phyloP scores from a whole-genome alignment of 2,329 filamentous ascomycete species.

The Botryotinia globosa region DNA sequence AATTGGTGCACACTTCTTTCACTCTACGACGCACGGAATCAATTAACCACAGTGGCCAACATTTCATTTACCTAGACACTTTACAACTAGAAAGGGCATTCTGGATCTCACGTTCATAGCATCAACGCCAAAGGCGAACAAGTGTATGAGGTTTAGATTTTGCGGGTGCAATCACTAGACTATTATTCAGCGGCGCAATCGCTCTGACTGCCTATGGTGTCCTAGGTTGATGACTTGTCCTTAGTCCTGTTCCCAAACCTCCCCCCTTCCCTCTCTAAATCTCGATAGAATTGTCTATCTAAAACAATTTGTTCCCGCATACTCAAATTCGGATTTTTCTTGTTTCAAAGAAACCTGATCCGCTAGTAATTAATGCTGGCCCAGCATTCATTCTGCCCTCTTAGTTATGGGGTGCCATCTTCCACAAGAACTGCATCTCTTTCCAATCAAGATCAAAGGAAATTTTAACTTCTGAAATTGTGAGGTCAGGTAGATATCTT shows the following conservation, averaged over 20 bases:
- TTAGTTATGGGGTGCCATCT: rapidly evolving
- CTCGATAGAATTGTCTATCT: not conserved
- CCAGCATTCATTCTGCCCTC: too few species aligned
- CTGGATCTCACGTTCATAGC: not conserved
- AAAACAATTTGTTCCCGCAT: not conserved
- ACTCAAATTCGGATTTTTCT: not conserved
- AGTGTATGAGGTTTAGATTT: not conserved
- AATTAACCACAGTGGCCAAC: not conserved
- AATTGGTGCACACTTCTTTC: not conserved
- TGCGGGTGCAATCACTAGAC: not conserved
- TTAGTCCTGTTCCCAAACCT: not conserved
- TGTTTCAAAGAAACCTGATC: not conserved
- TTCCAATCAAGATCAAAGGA: not conserved
- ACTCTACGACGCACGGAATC: not conserved
- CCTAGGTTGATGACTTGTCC: not conserved
- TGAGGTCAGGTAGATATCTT: not conserved
- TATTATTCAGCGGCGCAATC: not conserved
- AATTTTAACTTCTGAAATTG: rapidly evolving
- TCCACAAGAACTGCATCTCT: not conserved
- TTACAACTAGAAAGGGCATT: not conserved
- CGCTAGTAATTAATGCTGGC: not conserved
- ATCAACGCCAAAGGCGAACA: not conserved
- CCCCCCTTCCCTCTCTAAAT: too few species aligned
- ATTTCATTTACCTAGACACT: not conserved
- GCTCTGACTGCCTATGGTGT: not conserved